Evolutionary conservation across 352 stramenopile species (phyloP).

Genomic region (Phytophthora foliorum): DNA sequence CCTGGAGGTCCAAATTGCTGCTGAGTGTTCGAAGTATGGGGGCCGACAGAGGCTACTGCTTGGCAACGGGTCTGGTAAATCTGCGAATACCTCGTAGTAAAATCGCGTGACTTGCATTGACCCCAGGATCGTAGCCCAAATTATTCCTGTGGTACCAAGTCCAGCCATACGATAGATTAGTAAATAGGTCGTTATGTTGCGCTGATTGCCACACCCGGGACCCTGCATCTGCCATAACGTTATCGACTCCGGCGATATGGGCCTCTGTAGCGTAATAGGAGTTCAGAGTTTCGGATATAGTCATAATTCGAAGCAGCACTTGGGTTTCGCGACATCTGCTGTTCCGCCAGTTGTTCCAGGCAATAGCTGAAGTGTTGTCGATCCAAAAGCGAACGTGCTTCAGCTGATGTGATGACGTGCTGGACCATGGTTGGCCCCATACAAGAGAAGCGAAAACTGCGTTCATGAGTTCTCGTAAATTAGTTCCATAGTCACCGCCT

Average conservation of each 20-base stretch:
- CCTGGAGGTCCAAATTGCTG: background rate
- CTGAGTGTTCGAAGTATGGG: background rate
- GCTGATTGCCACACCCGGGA: background rate
- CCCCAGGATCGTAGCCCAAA: background rate
- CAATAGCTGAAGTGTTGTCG: background rate
- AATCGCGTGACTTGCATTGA: background rate
- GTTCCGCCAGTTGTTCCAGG: background rate
- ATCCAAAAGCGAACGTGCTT: background rate
- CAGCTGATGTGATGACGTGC: background rate
- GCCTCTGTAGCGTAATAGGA: background rate
- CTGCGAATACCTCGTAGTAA: background rate
- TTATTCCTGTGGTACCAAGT: background rate
- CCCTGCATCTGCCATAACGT: background rate
- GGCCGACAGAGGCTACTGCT: background rate
- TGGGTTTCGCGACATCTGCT: background rate
- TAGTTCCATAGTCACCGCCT: background rate
- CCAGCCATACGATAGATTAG: background rate
- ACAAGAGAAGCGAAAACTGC: background rate
- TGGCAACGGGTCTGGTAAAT: background rate
- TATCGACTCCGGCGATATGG: background rate
- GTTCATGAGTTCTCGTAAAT: background rate
- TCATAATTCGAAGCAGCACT: background rate
- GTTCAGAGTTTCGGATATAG: background rate
- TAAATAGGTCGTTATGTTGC: background rate
- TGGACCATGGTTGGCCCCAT: background rate